phyloP scores from a whole-genome alignment of 345 rosid species.

The Hibiscus tridactylites region DNA sequence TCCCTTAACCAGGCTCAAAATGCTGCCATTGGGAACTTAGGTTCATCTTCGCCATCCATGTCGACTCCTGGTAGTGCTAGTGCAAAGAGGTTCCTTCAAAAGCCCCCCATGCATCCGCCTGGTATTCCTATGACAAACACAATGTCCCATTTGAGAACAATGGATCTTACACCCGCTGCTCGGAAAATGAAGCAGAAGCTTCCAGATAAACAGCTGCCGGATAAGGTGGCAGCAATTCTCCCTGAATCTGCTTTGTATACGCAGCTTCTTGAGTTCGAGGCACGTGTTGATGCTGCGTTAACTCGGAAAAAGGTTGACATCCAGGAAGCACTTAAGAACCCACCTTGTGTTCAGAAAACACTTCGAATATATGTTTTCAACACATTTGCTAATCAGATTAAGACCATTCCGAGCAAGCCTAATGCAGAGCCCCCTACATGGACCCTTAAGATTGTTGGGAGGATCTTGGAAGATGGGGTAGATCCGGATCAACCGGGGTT shows the following conservation, averaged over 20 bases:
- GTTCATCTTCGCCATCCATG: slow-evolving; percentile 62
- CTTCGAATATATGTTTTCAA: slow-evolving; percentile 89
- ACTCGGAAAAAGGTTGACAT: slow-evolving; percentile 83
- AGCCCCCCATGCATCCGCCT: slow-evolving; percentile 72
- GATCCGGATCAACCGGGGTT: slow-evolving; percentile 88
- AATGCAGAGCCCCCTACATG: slow-evolving; percentile 86
- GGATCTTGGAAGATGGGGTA: slow-evolving; percentile 85
- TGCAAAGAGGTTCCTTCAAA: slow-evolving; percentile 59
- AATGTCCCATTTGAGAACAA: slow-evolving; percentile 58
- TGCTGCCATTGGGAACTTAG: slow-evolving; percentile 47
- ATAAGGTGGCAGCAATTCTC: slow-evolving; percentile 83
- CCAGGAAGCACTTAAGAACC: slow-evolving; percentile 89
- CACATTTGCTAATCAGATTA: slow-evolving; percentile 79
- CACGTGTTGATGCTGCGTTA: slow-evolving; percentile 84
- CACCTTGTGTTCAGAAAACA: slow-evolving; percentile 82
- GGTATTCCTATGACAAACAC: slow-evolving; percentile 47
- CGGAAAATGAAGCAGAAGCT: slow-evolving; percentile 88
- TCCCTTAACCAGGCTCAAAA: slow-evolving; percentile 49
- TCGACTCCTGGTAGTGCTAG: slow-evolving; percentile 9
- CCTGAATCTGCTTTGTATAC: slow-evolving; percentile 94
- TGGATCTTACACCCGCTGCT: slow-evolving; percentile 74
- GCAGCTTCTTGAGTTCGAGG: slow-evolving; percentile 92
- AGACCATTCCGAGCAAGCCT: slow-evolving; percentile 65
- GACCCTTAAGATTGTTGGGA: slow-evolving; percentile 86
- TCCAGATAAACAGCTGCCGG: slow-evolving; percentile 77